Evolutionary conservation across 257 asterid species (phyloP), one percentile per base, ranked within the genome.

Genomic region (Solanum piurae): DNA sequence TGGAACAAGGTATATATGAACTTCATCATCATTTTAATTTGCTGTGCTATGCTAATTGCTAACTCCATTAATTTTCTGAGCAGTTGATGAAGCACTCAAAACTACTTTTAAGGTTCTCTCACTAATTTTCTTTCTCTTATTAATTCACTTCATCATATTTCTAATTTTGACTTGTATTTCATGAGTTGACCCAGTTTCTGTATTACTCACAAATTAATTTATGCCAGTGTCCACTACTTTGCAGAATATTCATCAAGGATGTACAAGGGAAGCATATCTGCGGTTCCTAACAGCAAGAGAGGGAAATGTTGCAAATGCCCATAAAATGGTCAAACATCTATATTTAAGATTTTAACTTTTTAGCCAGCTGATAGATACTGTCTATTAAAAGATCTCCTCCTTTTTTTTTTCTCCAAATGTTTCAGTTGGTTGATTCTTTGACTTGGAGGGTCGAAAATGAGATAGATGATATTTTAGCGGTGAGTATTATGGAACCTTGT

Each of bases 201-300:
- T 49, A 49, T 14, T 49, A 5, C 58, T 46, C 58, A 46, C 21
- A 14, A 49, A 49, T 49, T 49, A 14, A 49, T 46, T 13, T 60
- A 84, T 10, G 80, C 46, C n/a, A n/a, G 31, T 20, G 27, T 58
- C 27, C 89, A 86, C 74, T 25, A 60, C 79, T 83, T 31, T 90
- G 90, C 94, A 94, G 98, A 92, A 93, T 89, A 73, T 93, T 27
- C 98, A 94, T 89, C 95, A 94, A 89, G 96, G 95, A 46, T 86
- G 87, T 91, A 96, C 96, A 88, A 90, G 79, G 18, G 98, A 94
- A 75, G 79, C 95, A 44, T 91, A 90, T 87, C 86, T 90, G 79
- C 95, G 96, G 68, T 94, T 94, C 88, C 90, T 94, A 88, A 93
- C 89, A 89, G 98, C 96, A 23, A 92, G 98, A 83, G 96, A 94